Evolutionary conservation across 768 basidiomycete genomes (phyloP), one percentile per base, ranked within the genome.

Genomic region (Dacryopinax spathularia): DNA sequence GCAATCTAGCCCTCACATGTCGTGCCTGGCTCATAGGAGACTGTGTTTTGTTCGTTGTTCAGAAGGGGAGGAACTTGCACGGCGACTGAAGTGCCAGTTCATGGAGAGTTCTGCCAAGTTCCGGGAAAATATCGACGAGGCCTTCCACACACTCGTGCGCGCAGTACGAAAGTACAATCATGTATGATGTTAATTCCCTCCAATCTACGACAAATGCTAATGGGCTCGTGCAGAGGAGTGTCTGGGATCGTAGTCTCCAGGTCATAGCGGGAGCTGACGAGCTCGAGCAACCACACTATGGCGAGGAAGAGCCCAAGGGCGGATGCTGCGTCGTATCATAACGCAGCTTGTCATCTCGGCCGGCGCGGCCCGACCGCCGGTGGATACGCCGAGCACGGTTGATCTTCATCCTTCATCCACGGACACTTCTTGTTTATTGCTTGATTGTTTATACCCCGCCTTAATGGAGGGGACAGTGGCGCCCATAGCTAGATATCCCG

Each of bases 61-160:
- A 96, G 95, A 98, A 92, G 96, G 96, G 3, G 89, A 90, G 61
- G 93, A 96, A 69, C 85, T 98, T 60, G 96, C 96, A 0, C 91
- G 91, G 73, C 89, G 90, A 73, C 91, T 93, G 71, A 87, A 87
- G 39, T 93, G 91, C 77, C 90, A 87, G 70, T 96, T 93, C 75
- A 89, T 94, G 64, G 94, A 97, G 75, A 94, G 92, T 0, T 98
- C 94, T 2, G 94, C 93, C 44, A 96, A 96, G 76, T 88, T 92
- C 70, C 83, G 94, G 61, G 91, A 93, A 77, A 96, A 96, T 69
- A 92, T 98, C 63, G 94, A 97, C 68, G 91, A 96, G 77, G 91
- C 91, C 12, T 97, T 98, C 78, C 84, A 82, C 70, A 87, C 88
- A 66, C 86, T 98, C 67, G 92, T 98, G 27, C 85, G 93, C 33